Evolutionary conservation across 345 rosid species (phyloP).

Genomic region (Brassica carinata): DNA sequence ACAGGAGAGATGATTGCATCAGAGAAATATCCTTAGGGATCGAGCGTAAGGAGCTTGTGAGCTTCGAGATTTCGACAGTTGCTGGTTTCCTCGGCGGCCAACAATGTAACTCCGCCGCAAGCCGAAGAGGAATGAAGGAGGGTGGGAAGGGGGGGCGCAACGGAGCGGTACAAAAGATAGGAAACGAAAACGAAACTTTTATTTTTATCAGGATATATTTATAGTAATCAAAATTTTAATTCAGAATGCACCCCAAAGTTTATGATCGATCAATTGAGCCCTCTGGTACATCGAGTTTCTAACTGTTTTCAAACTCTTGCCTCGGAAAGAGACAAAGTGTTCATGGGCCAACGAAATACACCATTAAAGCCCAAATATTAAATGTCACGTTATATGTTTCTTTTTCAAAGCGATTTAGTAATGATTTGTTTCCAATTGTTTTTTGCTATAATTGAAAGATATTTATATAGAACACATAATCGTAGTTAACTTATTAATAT

Average conservation of each 20-base stretch:
- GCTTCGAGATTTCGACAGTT: conserved; percentile 9
- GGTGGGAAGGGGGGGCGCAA: conserved; percentile 7
- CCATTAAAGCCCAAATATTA: neutral
- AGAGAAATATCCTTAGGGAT: neutral
- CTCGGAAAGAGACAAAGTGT: neutral
- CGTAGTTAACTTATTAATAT: neutral
- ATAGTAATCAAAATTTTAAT: conserved; percentile 17
- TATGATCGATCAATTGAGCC: conserved; percentile 18
- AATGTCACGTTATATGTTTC: neutral
- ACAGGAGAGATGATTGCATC: conserved; percentile 1
- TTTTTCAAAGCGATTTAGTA: neutral
- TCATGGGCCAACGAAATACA: neutral
- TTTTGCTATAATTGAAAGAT: neutral
- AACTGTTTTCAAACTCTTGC: neutral
- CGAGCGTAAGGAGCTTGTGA: conserved; percentile 18
- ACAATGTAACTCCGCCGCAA: conserved; percentile 55
- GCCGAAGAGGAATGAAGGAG: conserved; percentile 22
- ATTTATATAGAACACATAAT: neutral
- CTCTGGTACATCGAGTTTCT: neutral
- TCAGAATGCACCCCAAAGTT: conserved; percentile 22
- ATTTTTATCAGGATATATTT: neutral
- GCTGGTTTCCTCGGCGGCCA: conserved; percentile 36
- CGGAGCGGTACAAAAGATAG: conserved; percentile 39
- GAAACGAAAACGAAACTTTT: conserved; percentile 3
- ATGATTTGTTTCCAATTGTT: neutral